Conservation (phyloP, 441 rosid genomes). For the Euphorbia celastroides region DNA sequence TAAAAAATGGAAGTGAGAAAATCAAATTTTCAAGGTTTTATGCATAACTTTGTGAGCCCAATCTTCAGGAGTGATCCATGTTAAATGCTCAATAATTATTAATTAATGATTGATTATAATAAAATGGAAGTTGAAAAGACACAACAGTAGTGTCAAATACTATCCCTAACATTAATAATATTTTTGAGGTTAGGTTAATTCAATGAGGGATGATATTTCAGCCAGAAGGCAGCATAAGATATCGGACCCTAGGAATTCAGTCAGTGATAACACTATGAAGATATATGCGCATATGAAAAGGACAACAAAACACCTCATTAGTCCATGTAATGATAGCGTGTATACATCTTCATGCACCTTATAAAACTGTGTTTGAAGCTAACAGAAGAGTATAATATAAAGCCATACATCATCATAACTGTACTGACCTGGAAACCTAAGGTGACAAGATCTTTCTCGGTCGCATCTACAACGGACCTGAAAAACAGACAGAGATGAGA, state of each 20-base stretch:
- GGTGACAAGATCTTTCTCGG: slow-evolving; percentile 87
- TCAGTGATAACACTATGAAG: background rate
- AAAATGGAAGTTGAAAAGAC: background rate
- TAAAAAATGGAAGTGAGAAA: background rate
- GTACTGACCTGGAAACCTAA: slow-evolving; percentile 91
- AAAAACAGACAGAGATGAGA: slow-evolving; percentile 18
- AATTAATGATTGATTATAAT: background rate
- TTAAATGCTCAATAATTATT: background rate
- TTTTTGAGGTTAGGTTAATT: background rate
- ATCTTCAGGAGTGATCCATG: background rate
- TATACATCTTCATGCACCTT: background rate
- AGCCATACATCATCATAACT: slow-evolving; percentile 13
- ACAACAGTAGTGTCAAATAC: background rate
- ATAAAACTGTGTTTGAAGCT: background rate
- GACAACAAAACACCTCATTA: background rate
- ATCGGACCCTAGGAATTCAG: background rate
- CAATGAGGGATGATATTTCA: too few species aligned
- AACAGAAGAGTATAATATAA: background rate
- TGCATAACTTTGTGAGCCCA: background rate
- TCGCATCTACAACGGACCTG: slow-evolving; percentile 94
- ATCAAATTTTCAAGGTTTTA: background rate
- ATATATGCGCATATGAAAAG: background rate
- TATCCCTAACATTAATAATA: background rate
- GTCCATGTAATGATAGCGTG: background rate
- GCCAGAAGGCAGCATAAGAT: background rate